A percentile compares a stretch with the other conserved stretches of the same genome.
phyloP scores from a whole-genome alignment of 177 flowering plant genomes.

The Tripterygium wilfordii region DNA sequence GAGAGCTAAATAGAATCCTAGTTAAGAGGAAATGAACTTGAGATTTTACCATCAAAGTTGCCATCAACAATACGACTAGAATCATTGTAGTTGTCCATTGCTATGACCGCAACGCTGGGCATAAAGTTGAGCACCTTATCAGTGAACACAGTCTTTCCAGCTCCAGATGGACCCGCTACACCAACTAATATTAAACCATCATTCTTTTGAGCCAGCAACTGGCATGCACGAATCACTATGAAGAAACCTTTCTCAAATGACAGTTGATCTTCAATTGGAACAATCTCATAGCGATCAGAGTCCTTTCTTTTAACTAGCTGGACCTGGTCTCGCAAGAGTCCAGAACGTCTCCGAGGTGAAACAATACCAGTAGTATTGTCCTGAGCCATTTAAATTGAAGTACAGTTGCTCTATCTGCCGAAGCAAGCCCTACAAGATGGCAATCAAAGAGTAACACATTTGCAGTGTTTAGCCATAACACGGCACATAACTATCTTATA shows the following conservation, averaged over 20 bases:
- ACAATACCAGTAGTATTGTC: constrained; percentile 37
- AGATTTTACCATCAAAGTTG: constrained; percentile 78
- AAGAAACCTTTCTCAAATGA: constrained; percentile 96
- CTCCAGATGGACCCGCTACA: constrained; percentile 94
- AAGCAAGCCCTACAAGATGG: not conserved
- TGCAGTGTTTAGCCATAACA: no score
- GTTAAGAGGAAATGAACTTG: constrained; percentile 1
- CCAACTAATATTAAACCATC: constrained; percentile 80
- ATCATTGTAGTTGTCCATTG: constrained; percentile 97
- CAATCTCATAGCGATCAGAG: constrained; percentile 72
- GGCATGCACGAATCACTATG: constrained; percentile 86
- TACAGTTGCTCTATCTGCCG: not conserved
- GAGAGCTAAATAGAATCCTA: not conserved
- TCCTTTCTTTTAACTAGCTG: constrained; percentile 67
- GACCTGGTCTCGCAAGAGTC: constrained; percentile 83
- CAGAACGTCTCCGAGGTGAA: constrained; percentile 49
- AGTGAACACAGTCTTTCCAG: constrained; percentile 93
- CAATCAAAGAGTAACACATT: no score
- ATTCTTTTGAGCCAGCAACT: constrained; percentile 80
- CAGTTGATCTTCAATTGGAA: constrained; percentile 60
- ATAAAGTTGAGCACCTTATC: constrained; percentile 88
- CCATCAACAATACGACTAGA: constrained; percentile 85
- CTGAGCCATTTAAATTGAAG: constrained; percentile 38
- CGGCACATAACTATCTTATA: no score
- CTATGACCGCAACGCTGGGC: constrained; percentile 87